Base-by-base conservation (phyloP, 306 rosid species). In the Citrullus mucosospermus region DNA sequence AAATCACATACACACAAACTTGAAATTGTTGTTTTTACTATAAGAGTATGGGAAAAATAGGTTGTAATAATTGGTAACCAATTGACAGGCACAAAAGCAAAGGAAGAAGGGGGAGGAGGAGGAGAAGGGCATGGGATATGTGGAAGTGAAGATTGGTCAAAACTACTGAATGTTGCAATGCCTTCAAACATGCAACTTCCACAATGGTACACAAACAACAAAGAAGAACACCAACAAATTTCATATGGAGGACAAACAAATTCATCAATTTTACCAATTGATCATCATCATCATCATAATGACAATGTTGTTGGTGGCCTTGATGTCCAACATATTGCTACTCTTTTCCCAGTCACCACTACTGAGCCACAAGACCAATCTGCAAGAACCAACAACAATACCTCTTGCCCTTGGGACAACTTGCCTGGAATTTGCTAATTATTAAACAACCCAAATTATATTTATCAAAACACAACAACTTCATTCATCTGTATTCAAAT, bases 401-500 rank as follows among this genome's bases (percentile, higher is more conserved):
- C 80, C 8, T 80, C 81, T 81, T 84, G 84, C 84, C 6, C 89
- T 48, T 92, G 98, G 96, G 97, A 92, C 79, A 88, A 86, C 78
- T 83, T 92, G 75, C 90, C 95, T 58, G 85, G 89, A 44, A 85
- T 94, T 15, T 87, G 93, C 84, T 88, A 79, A 50, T 48, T 10
- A 48, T 48, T 48, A 48, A 48, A 48, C 4, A 48, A 48, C 54
- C 54, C 54, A 48, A 48, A 48, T 2, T 48, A 48, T 48, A 3
- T 48, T 12, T 36, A 48, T 48, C 53, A 48, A 48, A 48, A 48
- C 5, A 14, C 11, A 48, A 12, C 54, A 48, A 48, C 54, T 48
- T 48, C 16, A 48, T 48, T 48, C 54, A 48, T 48, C 16, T 48
- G 54, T 48, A 48, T 48, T 12, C 54, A 16, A 13, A 48, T 48